Base-by-base conservation (phyloP, 345 rosid species). In the Moricandia moricandioides region DNA sequence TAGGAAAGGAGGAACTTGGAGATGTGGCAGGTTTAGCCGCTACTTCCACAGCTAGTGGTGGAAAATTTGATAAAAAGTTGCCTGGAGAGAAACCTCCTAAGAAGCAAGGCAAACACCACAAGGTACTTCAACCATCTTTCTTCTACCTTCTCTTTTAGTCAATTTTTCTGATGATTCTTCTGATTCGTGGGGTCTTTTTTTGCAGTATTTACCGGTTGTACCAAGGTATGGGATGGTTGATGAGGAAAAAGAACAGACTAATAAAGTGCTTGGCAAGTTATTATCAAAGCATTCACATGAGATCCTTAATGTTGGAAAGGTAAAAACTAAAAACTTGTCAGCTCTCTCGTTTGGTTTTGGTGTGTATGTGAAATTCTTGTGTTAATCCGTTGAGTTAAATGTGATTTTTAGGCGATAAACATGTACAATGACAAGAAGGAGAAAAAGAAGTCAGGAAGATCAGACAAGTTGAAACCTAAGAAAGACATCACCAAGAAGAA, bases 41-140 rank as follows among this genome's bases (percentile, higher is more conserved):
- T 4, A 84, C 93, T 24, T 86, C 97, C 65, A 94, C 97, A 12
- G 97, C 93, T 39, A 94, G 97, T 77, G 97, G 97, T 66, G 97
- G 98, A 40, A 94, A 94, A 84, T 95, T 95, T 39, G 99, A 94
- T 81, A 91, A 86, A 79, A 94, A 88, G 88, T 80, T 91, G 35
- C 83, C 81, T 0, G 96, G 96, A 71, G 98, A 94, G 70, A 94
- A 91, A 75, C 84, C 96, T 79, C 84, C 80, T 6, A 91, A 90
- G 78, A 86, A 84, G 60, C 88, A 84, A 69, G 96, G 96, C 67
- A 94, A 91, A 77, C 86, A 88, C 70, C 92, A 89, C 83, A 91
- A 91, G 97, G 98, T 94, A 4, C 24, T 21, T 21, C 24, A 21
- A 21, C 24, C 24, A 21, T 21, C 70, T 73, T 43, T 8, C 31